Evolutionary conservation across 2,329 filamentous ascomycete genomes (phyloP).

Genomic region (Claviceps pusilla): DNA sequence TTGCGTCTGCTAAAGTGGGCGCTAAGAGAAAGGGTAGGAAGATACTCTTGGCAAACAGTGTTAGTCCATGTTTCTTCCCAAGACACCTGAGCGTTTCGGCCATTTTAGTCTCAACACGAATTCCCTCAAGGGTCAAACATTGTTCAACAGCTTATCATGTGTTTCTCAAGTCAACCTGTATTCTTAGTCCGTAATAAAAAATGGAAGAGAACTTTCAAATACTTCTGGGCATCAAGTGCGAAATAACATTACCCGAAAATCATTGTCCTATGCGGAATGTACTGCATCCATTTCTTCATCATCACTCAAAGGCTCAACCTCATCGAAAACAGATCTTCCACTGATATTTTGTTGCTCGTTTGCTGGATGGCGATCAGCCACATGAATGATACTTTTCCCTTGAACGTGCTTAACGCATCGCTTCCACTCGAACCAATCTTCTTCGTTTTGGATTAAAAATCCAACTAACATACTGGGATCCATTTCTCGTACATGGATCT

Average conservation of each 20-base stretch:
- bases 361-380: constrained; percentile 56
- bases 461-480: constrained; percentile 96
- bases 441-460: constrained; percentile 68
- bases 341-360: constrained; percentile 37
- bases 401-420: constrained; percentile 57
- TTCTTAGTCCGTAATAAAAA: not conserved
- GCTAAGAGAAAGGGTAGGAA: constrained; percentile 17
- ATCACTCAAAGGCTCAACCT: constrained; percentile 80
- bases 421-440: constrained; percentile 77
- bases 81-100: not conserved
- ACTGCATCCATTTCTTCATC: constrained; percentile 35
- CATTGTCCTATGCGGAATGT: constrained; percentile 11
- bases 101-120: not conserved
- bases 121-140: not conserved
- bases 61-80: not conserved
- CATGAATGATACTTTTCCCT: constrained; percentile 73
- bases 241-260: not conserved
- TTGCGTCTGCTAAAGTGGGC: constrained; percentile 21
- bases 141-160: not conserved
- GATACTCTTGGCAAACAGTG: not conserved
- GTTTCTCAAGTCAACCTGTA: not conserved
- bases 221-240: not conserved
- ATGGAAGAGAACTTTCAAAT: not conserved
- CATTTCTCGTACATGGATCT: constrained; percentile 79
- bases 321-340: constrained; percentile 63